Evolutionary conservation across 495 filamentous ascomycete species (phyloP).

Genomic region (Rostrohypoxylon terebratum): DNA sequence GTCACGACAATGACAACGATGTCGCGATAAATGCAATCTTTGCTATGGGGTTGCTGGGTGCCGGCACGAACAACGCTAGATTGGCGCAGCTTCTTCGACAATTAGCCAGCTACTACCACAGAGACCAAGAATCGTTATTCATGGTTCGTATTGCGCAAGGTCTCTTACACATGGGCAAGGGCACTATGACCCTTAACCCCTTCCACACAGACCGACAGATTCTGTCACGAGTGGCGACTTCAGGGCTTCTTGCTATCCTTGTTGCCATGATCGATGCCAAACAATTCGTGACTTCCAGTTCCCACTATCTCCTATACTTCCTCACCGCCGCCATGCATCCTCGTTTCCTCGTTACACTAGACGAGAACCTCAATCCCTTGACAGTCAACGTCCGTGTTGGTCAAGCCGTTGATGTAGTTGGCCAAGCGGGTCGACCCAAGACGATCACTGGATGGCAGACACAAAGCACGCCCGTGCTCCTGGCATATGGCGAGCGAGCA

Average conservation of each 20-base stretch:
- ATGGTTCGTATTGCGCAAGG: constrained; percentile 99
- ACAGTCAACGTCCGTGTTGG: constrained; percentile 97
- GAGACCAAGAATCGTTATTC: constrained; percentile 94
- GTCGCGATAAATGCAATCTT: constrained; percentile 99
- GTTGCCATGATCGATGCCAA: constrained; percentile 94
- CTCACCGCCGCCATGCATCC: constrained; percentile 98
- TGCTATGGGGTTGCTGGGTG: constrained; percentile 96
- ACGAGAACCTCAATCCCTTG: constrained; percentile 92
- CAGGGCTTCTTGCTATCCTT: constrained; percentile 89
- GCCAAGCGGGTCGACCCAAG: constrained; percentile 95
- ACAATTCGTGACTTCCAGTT: constrained; percentile 87
- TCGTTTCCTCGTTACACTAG: constrained; percentile 93
- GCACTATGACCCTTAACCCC: constrained; percentile 91
- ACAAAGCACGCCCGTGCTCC: constrained; percentile 94
- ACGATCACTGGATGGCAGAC: constrained; percentile 99
- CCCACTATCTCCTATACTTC: constrained; percentile 97
- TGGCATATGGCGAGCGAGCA: constrained; percentile 92
- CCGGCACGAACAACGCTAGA: constrained; percentile 97
- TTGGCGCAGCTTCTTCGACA: constrained; percentile 94
- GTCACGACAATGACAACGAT: constrained; percentile 98
- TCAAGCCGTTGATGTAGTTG: constrained; percentile 97
- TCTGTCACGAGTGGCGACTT: constrained; percentile 88
- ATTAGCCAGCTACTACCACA: constrained; percentile 96
- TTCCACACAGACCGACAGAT: constrained; percentile 99
- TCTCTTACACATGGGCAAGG: constrained; percentile 98